phyloP scores from a whole-genome alignment of 1,284 basidiomycete genomes.

The Marasmius tenuissimus region DNA sequence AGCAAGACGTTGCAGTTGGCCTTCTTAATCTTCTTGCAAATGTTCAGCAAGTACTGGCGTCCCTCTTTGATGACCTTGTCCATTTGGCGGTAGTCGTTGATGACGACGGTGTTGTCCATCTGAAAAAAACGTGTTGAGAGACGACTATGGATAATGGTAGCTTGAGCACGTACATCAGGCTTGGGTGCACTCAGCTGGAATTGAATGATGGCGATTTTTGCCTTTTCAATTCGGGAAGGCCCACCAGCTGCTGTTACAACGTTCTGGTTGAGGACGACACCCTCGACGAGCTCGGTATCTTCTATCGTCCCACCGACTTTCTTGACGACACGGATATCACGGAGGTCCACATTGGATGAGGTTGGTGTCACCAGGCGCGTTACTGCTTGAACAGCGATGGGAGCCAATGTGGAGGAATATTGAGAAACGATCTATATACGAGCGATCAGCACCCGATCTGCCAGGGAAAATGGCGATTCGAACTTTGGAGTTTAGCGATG shows the following conservation, averaged over 20 bases:
- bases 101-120: slow-evolving; percentile 99
- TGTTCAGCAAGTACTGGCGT: slow-evolving; percentile 95
- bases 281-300: slow-evolving; percentile 96
- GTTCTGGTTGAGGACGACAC: slow-evolving; percentile 95
- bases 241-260: slow-evolving; percentile 91
- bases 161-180: slow-evolving; percentile 75
- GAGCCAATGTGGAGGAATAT: slow-evolving; percentile 96
- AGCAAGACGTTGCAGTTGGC: slow-evolving; percentile 98
- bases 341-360: slow-evolving; percentile 92
- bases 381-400: slow-evolving; percentile 97
- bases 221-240: slow-evolving; percentile 95
- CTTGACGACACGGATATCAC: slow-evolving; percentile 96
- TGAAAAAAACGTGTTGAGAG: slow-evolving; percentile 29
- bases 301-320: slow-evolving; percentile 99
- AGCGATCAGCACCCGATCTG: slow-evolving; percentile 5
- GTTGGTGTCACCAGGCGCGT: slow-evolving; percentile 84
- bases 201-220: slow-evolving; percentile 97
- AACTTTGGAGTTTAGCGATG: slow-evolving; percentile 95
- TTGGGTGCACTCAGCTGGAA: slow-evolving; percentile 99
- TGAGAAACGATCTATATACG: slow-evolving; percentile 91
- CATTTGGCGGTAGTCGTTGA: slow-evolving; percentile 99
- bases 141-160: background rate
- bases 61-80: slow-evolving; percentile 99
- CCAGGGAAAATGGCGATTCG: slow-evolving; percentile 8
- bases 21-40: slow-evolving; percentile 99